Evolutionary conservation across 1,284 basidiomycete genomes (phyloP).

Genomic region (Cryptococcus floricola): DNA sequence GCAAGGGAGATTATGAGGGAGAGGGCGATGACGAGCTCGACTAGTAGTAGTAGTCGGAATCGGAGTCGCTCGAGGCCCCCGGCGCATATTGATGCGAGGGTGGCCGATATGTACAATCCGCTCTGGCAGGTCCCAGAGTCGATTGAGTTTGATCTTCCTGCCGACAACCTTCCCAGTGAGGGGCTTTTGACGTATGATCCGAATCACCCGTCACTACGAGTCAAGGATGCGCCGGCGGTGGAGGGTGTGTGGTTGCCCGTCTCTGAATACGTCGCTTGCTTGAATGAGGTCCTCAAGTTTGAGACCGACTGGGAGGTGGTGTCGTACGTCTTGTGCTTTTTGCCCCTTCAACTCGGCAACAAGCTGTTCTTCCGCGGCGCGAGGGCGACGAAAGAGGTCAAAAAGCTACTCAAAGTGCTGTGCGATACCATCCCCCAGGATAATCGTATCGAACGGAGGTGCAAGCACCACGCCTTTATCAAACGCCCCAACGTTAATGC

Average conservation of each 20-base stretch:
- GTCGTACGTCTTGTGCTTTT: slow-evolving; percentile 84
- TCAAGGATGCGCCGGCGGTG: slow-evolving; percentile 53
- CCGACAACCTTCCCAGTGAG: slow-evolving; percentile 67
- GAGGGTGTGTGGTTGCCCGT: slow-evolving; percentile 65
- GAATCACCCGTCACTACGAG: slow-evolving; percentile 48
- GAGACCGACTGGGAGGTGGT: slow-evolving; percentile 81
- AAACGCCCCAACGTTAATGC: slow-evolving; percentile 82
- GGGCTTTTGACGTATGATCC: slow-evolving; percentile 69
- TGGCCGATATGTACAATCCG: slow-evolving; percentile 50
- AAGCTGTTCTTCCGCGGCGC: slow-evolving; percentile 96
- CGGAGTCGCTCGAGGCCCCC: slow-evolving; percentile 66
- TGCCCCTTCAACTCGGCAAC: slow-evolving; percentile 88
- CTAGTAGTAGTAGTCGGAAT: slow-evolving; percentile 54
- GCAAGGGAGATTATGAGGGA: slow-evolving; percentile 25
- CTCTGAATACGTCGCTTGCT: slow-evolving; percentile 67
- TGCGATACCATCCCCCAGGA: slow-evolving; percentile 51
- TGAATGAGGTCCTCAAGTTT: slow-evolving; percentile 67
- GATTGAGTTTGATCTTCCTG: slow-evolving; percentile 63
- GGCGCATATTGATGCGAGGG: slow-evolving; percentile 25
- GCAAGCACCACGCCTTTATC: slow-evolving; percentile 50
- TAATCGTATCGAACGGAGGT: slow-evolving; percentile 55
- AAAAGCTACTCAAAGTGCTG: slow-evolving; percentile 63
- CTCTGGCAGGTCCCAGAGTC: slow-evolving; percentile 79
- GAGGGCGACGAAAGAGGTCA: slow-evolving; percentile 63
- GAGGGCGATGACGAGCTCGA: slow-evolving; percentile 21